Evolutionary conservation across 805 yeast genomes (phyloP), one percentile per base, ranked within the genome.

Genomic region (Blastobotrys parvus): DNA sequence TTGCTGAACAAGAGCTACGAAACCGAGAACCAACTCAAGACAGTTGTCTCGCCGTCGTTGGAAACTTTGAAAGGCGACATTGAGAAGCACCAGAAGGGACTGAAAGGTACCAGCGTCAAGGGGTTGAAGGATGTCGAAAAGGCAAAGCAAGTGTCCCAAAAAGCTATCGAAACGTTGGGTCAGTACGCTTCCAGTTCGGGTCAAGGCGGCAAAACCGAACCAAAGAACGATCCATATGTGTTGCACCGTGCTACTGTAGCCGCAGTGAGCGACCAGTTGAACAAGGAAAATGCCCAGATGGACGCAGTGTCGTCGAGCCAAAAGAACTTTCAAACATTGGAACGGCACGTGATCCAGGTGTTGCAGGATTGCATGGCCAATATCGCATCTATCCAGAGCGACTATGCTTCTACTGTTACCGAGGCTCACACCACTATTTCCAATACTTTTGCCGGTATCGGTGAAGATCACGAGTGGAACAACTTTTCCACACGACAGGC

Each of bases 151-250:
- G 39, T 42, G 15, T 66, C 71, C 3, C 61, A 61, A 45, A 68
- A 64, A 50, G 65, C 62, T 15, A 52, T 73, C 25, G 68, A 63
- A 48, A 57, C 55, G n/a, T 54, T 67, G 13, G 59, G 62, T 33
- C 58, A 56, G 23, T 42, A 51, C n/a, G 60, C 67, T 16, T 42
- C 63, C 7, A 66, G 67, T 37, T 39, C 44, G 21, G 53, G 56
- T 27, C 43, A 56, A 17, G 50, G 50, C 8, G 45, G 43, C 21
- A 62, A 59, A 42, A 45, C 62, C 5, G 73, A 70, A 25, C 60
- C 63, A 41, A 55, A 59, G 37, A 58, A 58, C 31, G 80, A 74
- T 49, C 80, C 80, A 4, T 74, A 67, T 48, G 51, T 72, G 21
- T 47, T 65, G 35, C 67, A 67, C 51, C 67, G 77, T 41, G 35